phyloP scores from a whole-genome alignment of 129 eudicot species.

The Flaveria linearis region DNA sequence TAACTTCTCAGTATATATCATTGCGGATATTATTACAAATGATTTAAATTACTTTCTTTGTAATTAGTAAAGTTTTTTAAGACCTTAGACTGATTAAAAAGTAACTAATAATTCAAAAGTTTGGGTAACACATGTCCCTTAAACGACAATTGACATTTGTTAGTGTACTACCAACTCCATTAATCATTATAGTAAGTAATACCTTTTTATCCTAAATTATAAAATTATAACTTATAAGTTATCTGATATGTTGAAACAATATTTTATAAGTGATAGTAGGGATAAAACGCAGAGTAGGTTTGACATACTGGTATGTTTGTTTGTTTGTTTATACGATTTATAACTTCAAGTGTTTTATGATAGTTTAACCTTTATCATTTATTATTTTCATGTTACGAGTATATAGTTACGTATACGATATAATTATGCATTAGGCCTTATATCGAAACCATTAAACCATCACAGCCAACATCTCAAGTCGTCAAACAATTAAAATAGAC shows the following conservation, averaged over 20 bases:
- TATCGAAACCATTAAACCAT: no score
- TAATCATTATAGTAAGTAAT: neutral
- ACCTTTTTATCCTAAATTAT: no score
- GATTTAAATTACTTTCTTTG: neutral
- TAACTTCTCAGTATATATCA: no score
- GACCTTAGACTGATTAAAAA: neutral
- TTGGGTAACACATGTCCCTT: neutral
- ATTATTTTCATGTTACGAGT: no score
- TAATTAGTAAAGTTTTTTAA: no score
- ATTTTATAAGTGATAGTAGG: neutral
- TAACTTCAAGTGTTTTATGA: no score
- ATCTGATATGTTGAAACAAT: neutral
- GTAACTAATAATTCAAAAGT: neutral
- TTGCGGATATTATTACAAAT: neutral
- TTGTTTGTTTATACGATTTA: no score
- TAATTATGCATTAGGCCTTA: no score
- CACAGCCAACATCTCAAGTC: no score
- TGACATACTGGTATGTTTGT: no score
- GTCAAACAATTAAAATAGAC: neutral
- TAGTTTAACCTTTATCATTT: neutral
- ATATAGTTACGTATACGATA: no score
- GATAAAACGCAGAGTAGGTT: neutral
- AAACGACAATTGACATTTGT: slow-evolving; percentile 1
- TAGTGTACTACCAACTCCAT: slow-evolving; percentile 7
- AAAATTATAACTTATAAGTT: neutral